phyloP scores from a whole-genome alignment of 2,329 filamentous ascomycete genomes.

The Nannizzia gypsea region DNA sequence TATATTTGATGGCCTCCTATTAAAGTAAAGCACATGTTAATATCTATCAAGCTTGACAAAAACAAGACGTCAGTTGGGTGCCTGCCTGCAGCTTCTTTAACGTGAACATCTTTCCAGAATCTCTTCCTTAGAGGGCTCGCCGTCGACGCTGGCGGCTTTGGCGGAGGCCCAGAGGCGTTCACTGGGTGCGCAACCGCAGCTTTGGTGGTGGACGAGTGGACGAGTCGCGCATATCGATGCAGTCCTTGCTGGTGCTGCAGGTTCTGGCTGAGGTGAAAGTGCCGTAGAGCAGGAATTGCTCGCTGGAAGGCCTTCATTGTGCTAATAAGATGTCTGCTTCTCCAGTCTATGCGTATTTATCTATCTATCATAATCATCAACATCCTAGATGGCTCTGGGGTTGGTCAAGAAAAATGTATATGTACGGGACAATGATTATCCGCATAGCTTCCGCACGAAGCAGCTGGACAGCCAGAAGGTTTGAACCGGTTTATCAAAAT shows the following conservation, averaged over 20 bases:
- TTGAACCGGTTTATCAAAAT: too few species aligned
- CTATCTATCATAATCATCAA: neutral
- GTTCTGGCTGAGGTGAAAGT: neutral
- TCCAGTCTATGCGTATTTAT: neutral
- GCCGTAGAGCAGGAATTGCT: neutral
- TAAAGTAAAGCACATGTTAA: neutral
- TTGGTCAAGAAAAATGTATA: neutral
- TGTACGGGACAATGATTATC: neutral
- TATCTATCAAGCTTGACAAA: neutral
- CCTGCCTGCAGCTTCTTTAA: constrained; percentile 55
- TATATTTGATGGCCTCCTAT: constrained; percentile 44
- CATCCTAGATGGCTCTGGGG: too few species aligned
- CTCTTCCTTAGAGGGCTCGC: constrained; percentile 51
- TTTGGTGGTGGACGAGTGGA: constrained; percentile 28
- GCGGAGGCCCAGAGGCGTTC: constrained; percentile 49
- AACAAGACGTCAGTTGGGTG: neutral
- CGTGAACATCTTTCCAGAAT: constrained; percentile 78
- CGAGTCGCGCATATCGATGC: constrained; percentile 16
- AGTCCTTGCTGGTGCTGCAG: constrained; percentile 1
- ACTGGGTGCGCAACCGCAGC: constrained; percentile 46
- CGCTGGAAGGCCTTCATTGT: constrained; percentile 1
- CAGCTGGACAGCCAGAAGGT: too few species aligned
- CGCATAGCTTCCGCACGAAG: too few species aligned
- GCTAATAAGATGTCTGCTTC: neutral
- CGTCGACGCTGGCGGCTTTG: constrained; percentile 38